Conservation (phyloP, 2,329 filamentous ascomycete species). For the Colletotrichum limetticola region DNA sequence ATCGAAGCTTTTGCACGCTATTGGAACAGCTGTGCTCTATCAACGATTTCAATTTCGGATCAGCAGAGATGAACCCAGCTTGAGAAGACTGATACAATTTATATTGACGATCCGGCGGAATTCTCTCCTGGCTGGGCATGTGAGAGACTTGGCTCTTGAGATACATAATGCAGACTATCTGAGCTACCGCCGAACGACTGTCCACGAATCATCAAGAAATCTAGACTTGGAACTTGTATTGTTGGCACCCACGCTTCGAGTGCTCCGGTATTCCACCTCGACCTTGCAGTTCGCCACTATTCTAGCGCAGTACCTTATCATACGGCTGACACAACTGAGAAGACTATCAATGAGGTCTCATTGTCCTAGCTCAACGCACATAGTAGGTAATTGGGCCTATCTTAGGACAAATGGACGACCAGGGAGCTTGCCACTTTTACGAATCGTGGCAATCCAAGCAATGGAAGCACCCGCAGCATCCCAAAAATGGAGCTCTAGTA, state of each 20-base stretch:
- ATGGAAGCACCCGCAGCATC: background rate
- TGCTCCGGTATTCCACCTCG: too few species aligned
- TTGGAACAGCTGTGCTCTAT: background rate
- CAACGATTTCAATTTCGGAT: background rate
- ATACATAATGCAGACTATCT: too few species aligned
- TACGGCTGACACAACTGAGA: background rate
- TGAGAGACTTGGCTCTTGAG: too few species aligned
- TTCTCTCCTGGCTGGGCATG: too few species aligned
- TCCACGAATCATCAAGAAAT: too few species aligned
- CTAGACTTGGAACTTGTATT: too few species aligned
- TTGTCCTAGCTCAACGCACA: background rate
- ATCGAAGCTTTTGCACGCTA: background rate
- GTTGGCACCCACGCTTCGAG: too few species aligned
- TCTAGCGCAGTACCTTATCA: background rate
- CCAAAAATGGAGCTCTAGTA: background rate
- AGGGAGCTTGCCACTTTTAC: background rate
- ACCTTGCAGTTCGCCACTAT: background rate
- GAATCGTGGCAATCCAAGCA: background rate
- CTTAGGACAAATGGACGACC: background rate
- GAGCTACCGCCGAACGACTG: too few species aligned
- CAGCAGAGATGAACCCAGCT: background rate
- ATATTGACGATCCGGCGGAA: background rate
- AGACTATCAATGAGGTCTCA: background rate
- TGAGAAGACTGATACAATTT: background rate
- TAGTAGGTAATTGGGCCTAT: background rate